Base-by-base conservation (phyloP, 2,329 filamentous ascomycete genomes). In the Aureobasidium leucospermi region DNA sequence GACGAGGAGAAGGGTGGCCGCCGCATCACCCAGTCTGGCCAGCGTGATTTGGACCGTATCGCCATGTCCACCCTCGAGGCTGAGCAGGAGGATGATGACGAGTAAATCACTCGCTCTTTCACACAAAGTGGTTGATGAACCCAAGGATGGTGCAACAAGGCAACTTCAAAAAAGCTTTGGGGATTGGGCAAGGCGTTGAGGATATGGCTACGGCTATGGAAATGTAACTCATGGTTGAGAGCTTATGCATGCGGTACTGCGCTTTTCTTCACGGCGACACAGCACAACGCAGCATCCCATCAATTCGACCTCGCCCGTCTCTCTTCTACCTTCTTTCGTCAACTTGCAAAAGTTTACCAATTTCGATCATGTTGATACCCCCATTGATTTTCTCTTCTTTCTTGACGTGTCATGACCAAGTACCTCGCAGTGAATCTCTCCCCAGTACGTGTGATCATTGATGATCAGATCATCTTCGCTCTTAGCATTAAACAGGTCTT, bases 1-100 rank as follows among this genome's bases (percentile, higher is more conserved):
- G 93, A 96, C 73, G 93, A 96, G 85, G 93, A 97, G 69, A 96
- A 96, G 86, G 94, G 94, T 79, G 94, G 94, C 74, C 90, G 94
- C 76, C 87, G 94, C 78, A 97, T 99, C 81, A 97, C 94, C 73
- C 91, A 97, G 85, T 86, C 86, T 74, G 94, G 94, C 76, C 92
- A 96, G 86, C 90, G 94, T 84, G 94, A 99, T 88, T 85, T 99
- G 85, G 94, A 97, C 84, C 93, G 78, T 68, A 79, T 79, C 66
- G 77, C 77, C 61, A 75, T 78, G 73, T 78, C 76, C 66, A 78
- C 76, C 47, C 72, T 79, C 66, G 77, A 79, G 73, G 73, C 73
- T 52, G 77, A 79, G 69, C 76, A 79, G 70, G 76, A 78, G 69
- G 76, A 78, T 68, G 76, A 78, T 49, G 71, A 74, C 62, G 69